Conservation (phyloP, 257 asterid species). For the Mitragyna speciosa region DNA sequence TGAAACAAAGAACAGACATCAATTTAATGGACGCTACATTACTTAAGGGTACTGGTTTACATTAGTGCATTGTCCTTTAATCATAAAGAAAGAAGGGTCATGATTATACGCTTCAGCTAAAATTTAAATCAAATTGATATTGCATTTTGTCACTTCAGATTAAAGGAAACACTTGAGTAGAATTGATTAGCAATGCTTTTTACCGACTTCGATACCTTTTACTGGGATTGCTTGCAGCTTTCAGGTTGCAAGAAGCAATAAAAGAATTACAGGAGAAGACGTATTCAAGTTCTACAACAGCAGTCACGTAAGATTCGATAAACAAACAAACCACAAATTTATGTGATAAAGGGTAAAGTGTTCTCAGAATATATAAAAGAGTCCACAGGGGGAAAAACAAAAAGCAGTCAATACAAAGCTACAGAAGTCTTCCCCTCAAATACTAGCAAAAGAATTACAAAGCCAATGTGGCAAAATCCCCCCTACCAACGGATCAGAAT, state of each 20-base stretch:
- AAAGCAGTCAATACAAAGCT: constrained; percentile 17
- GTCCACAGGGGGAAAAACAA: constrained; percentile 5
- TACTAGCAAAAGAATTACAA: constrained; percentile 33
- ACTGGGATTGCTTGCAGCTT: neutral
- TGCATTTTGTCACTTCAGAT: neutral
- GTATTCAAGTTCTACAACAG: too few relatives aligned
- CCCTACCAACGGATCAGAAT: constrained; percentile 11
- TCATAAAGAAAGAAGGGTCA: neutral
- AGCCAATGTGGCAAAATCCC: constrained; percentile 35
- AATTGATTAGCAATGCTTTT: too few relatives aligned
- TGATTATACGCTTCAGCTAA: neutral
- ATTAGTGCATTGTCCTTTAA: too few relatives aligned
- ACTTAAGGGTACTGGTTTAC: too few relatives aligned
- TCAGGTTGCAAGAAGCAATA: neutral
- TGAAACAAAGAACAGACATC: too few relatives aligned
- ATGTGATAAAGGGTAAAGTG: neutral
- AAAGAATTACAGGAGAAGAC: neutral
- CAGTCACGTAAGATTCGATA: neutral
- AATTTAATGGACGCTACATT: too few relatives aligned
- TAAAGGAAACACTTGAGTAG: too few relatives aligned
- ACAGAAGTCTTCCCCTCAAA: constrained; percentile 10
- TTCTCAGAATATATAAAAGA: neutral
- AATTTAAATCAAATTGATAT: neutral
- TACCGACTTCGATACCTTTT: neutral
- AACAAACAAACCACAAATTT: neutral